Evolutionary conservation across 306 rosid species (phyloP).

Genomic region (Fragaria ananassa): DNA sequence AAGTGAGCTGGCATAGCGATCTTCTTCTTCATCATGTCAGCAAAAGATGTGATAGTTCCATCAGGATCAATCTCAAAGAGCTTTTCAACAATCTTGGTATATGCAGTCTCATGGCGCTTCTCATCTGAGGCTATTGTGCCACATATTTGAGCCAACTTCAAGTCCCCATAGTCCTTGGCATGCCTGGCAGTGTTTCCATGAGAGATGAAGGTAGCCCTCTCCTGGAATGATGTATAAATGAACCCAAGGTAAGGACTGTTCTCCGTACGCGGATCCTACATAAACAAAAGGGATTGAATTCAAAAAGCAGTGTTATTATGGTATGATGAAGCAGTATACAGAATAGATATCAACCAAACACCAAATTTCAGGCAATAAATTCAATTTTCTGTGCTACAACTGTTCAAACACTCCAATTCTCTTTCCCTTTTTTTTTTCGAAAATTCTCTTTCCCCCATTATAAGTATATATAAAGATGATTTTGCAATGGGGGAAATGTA

Average conservation of each 20-base stretch:
- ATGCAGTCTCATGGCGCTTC: constrained; percentile 91
- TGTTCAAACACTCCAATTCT: neutral
- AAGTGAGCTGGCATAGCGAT: constrained; percentile 89
- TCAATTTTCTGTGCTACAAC: neutral
- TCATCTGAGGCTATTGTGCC: constrained; percentile 87
- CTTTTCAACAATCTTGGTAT: constrained; percentile 84
- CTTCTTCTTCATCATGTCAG: constrained; percentile 97
- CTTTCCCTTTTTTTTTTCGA: neutral
- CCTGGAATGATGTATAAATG: constrained; percentile 90
- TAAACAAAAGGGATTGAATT: neutral
- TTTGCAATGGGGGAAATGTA: neutral
- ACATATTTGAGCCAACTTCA: constrained; percentile 83
- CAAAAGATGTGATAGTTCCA: constrained; percentile 65
- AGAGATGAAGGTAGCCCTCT: constrained; percentile 86
- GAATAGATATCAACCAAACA: neutral
- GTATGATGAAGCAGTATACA: neutral
- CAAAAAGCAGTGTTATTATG: neutral
- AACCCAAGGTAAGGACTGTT: constrained; percentile 87
- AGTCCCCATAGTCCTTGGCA: constrained; percentile 77
- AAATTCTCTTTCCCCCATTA: neutral
- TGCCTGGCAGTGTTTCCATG: constrained; percentile 97
- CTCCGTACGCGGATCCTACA: constrained; percentile 84
- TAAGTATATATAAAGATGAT: neutral
- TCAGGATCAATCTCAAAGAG: constrained; percentile 83
- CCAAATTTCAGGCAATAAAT: neutral